Percentiles rank a stretch among this genome's conserved stretches.
Conservation (phyloP, 2,329 filamentous ascomycete species). For the Calcarisporium arbuscula region DNA sequence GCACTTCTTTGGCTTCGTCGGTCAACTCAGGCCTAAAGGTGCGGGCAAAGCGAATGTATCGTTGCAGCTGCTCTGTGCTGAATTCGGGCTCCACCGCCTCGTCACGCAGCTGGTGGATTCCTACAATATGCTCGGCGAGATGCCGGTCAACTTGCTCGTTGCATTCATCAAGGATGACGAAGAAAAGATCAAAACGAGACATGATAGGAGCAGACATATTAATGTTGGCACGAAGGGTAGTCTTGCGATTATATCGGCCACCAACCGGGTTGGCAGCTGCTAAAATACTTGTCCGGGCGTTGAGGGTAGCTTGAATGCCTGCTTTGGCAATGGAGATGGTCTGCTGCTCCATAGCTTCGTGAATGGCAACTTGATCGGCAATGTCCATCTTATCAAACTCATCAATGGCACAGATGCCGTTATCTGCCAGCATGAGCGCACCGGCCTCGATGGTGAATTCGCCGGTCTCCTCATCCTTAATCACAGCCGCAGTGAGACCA, state of each 20-base stretch:
- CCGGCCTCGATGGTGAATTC: slow-evolving; percentile 98
- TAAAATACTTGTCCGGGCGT: slow-evolving; percentile 90
- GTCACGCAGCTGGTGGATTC: slow-evolving; percentile 86
- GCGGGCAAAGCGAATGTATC: slow-evolving; percentile 92
- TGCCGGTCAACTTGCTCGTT: slow-evolving; percentile 88
- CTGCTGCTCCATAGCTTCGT: slow-evolving; percentile 99
- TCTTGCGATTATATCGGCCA: slow-evolving; percentile 95
- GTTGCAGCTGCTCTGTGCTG: slow-evolving; percentile 90
- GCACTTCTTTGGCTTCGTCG: slow-evolving; percentile 72
- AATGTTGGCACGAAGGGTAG: slow-evolving; percentile 87
- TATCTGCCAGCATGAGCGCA: slow-evolving; percentile 94
- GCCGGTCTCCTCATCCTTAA: slow-evolving; percentile 97
- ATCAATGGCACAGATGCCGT: slow-evolving; percentile 96
- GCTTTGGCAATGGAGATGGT: slow-evolving; percentile 99
- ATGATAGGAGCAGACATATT: slow-evolving; percentile 99
- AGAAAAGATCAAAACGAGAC: slow-evolving; percentile 98
- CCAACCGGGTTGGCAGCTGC: slow-evolving; percentile 94
- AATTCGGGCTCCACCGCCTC: slow-evolving; percentile 89
- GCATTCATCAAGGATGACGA: slow-evolving; percentile 94
- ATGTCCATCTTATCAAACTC: slow-evolving; percentile 99
- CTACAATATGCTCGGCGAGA: slow-evolving; percentile 89
- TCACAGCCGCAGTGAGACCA: slow-evolving; percentile 91
- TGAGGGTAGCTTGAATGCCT: slow-evolving; percentile 94
- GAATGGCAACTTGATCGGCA: slow-evolving; percentile 92
- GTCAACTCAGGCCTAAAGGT: slow-evolving; percentile 94